Conservation (phyloP, 208 protist genomes). For the Trypanosoma caninum region DNA sequence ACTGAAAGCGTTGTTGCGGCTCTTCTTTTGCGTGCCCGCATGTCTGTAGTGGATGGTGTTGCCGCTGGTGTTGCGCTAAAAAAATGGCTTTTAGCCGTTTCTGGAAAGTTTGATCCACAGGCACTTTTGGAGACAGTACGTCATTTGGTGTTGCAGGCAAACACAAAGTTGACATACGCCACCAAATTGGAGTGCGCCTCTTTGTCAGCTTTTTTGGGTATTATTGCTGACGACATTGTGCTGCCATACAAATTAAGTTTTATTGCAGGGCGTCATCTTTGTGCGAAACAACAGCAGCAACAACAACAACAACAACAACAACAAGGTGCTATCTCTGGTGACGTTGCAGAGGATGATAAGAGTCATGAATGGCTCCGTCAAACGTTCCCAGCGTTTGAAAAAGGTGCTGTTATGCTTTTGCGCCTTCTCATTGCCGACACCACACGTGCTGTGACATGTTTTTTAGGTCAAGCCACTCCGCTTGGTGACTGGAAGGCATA, state of each 20-base stretch:
- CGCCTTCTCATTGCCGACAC: slow-evolving; percentile 39
- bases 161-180: slow-evolving; percentile 15
- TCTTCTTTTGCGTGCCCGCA: slow-evolving; percentile 33
- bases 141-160: slow-evolving; percentile 18
- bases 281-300: too few species aligned
- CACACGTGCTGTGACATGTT: slow-evolving; percentile 24
- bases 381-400: slow-evolving; percentile 29
- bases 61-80: slow-evolving; percentile 34
- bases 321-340: neutral
- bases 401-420: slow-evolving; percentile 40
- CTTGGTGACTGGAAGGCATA: slow-evolving; percentile 44
- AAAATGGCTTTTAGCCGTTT: slow-evolving; percentile 34
- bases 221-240: slow-evolving; percentile 34
- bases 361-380: slow-evolving; percentile 5
- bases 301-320: neutral
- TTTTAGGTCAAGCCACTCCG: slow-evolving; percentile 16
- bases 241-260: slow-evolving; percentile 55
- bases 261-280: neutral
- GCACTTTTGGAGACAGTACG: slow-evolving; percentile 26
- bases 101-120: slow-evolving; percentile 25
- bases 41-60: slow-evolving; percentile 56
- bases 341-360: neutral
- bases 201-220: slow-evolving; percentile 32
- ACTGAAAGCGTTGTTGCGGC: slow-evolving; percentile 32
- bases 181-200: slow-evolving; percentile 31